Evolutionary conservation across 2,329 filamentous ascomycete genomes (phyloP), one percentile per base, ranked within the genome.

Genomic region (Peltaster fructicola): DNA sequence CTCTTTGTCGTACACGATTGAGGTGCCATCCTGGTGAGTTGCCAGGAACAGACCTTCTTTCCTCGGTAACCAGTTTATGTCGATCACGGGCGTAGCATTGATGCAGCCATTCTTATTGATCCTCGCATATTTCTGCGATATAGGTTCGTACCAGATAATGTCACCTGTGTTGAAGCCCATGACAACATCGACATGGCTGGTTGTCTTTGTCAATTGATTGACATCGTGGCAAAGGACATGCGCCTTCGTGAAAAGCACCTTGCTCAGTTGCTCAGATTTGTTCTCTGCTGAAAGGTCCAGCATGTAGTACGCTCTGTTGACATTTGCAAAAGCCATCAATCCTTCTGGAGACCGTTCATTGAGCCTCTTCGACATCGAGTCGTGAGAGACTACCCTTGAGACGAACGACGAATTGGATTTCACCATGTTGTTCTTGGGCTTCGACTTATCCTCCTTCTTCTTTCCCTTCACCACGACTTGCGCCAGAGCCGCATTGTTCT

Each of bases 341-440:
- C 82, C 84, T 34, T 88, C 78, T 3, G 62, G 61, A 8, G 73
- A 69, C 33, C 80, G 72, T 15, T 95, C 88, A 23, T 69, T 66
- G 34, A 95, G 52, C 35, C 78, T 73, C 52, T 88, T 91, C 12
- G 66, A 63, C 27, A 90, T 52, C 4, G 64, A 63, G 41, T 98
- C 88, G 43, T 92, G 79, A 9, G 82, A 73, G 35, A 95, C 92
- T 15, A 93, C 85, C 27, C 88, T 63, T n/a, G 85, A 93, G 15
- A 98, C 88, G 46, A 93, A 98, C 1, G 85, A 92, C 7, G 88
- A 98, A 51, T 92, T 95, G 56, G 82, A 95, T 61, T 98, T 98
- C 25, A 85, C 73, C 50, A 98, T 88, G 50, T 90, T 95, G 53
- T 85, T 95, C 63, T 95, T 98, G 3, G 88, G 88, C 51, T 98